Evolutionary conservation across 768 basidiomycete species (phyloP).

Genomic region (Mycena kentingensis): DNA sequence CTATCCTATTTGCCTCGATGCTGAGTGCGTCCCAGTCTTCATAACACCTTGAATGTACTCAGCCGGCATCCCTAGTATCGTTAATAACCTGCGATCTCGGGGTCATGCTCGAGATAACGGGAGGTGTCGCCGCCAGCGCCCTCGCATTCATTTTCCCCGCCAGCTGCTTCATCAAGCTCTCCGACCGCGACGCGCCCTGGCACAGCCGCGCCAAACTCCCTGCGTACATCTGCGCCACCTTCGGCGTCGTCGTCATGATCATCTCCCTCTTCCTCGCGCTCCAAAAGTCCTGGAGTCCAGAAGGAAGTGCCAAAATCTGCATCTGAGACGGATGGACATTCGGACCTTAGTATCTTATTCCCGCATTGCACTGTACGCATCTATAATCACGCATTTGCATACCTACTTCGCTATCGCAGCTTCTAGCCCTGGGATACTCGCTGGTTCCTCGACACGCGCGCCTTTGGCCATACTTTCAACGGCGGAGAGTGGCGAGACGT

Average conservation of each 20-base stretch:
- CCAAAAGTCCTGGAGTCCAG: conserved; percentile 73
- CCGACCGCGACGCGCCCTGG: conserved; percentile 59
- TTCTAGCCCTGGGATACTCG: conserved; percentile 56
- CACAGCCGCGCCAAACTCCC: conserved; percentile 73
- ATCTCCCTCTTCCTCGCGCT: conserved; percentile 79
- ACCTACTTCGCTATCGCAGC: conserved; percentile 33
- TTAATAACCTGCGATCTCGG: conserved; percentile 95
- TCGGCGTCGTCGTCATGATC: conserved; percentile 76
- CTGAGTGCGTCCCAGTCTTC: conserved; percentile 52
- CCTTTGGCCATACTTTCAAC: conserved; percentile 71
- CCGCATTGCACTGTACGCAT: conserved; percentile 18
- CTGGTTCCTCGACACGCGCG: conserved; percentile 61
- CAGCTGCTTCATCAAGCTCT: conserved; percentile 80
- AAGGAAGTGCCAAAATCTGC: conserved; percentile 75
- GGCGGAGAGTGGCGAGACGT: conserved; percentile 72
- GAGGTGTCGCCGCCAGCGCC: conserved; percentile 91
- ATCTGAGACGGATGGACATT: conserved; percentile 40
- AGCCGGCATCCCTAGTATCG: conserved; percentile 81
- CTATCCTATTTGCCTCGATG: conserved; percentile 81
- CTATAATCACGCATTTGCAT: not conserved
- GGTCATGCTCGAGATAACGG: conserved; percentile 97
- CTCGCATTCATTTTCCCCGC: conserved; percentile 93
- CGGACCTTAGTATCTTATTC: conserved; percentile 25
- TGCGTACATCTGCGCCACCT: conserved; percentile 68
- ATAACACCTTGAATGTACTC: too few relatives aligned